A percentile compares a stretch with the other conserved stretches of the same genome.
Conservation (phyloP, 1,284 basidiomycete genomes). For the Boletus mariae region DNA sequence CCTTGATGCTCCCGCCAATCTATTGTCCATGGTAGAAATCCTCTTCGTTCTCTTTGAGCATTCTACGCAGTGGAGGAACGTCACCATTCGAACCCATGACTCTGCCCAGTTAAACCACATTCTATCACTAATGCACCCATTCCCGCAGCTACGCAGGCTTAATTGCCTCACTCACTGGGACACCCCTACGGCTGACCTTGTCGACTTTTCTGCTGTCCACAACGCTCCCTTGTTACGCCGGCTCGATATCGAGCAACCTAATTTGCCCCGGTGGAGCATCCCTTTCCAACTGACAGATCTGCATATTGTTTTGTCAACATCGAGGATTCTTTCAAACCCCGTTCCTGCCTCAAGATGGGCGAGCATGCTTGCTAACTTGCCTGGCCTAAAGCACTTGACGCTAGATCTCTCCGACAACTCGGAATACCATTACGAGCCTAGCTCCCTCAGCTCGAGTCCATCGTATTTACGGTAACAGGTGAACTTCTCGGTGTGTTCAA, state of each 20-base stretch:
- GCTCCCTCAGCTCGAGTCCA: conserved; percentile 38
- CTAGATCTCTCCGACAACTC: conserved; percentile 39
- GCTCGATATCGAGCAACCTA: conserved; percentile 23
- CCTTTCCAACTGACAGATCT: conserved; percentile 21
- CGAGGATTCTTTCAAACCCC: background rate
- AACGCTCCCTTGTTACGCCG: conserved; percentile 19
- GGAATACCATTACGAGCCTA: conserved; percentile 34
- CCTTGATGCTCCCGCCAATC: conserved; percentile 37
- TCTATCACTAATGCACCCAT: conserved; percentile 35
- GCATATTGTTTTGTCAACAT: conserved; percentile 17
- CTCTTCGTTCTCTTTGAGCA: conserved; percentile 41
- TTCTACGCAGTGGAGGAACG: conserved; percentile 42
- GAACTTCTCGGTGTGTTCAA: conserved; percentile 43
- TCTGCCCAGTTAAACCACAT: conserved; percentile 40
- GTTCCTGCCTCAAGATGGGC: conserved; percentile 28
- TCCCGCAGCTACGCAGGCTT: conserved; percentile 31
- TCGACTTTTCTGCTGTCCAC: conserved; percentile 24
- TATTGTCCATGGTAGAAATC: conserved; percentile 28
- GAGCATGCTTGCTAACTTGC: conserved; percentile 33
- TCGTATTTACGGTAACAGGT: conserved; percentile 42
- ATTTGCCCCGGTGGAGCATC: conserved; percentile 25
- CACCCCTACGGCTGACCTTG: conserved; percentile 11
- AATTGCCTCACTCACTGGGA: conserved; percentile 19
- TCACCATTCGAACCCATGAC: conserved; percentile 40
- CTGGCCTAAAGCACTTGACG: conserved; percentile 38